Percentiles rank a stretch among this genome's conserved stretches.
phyloP scores from a whole-genome alignment of 2,329 filamentous ascomycete species.

The Monosporascus sp. region DNA sequence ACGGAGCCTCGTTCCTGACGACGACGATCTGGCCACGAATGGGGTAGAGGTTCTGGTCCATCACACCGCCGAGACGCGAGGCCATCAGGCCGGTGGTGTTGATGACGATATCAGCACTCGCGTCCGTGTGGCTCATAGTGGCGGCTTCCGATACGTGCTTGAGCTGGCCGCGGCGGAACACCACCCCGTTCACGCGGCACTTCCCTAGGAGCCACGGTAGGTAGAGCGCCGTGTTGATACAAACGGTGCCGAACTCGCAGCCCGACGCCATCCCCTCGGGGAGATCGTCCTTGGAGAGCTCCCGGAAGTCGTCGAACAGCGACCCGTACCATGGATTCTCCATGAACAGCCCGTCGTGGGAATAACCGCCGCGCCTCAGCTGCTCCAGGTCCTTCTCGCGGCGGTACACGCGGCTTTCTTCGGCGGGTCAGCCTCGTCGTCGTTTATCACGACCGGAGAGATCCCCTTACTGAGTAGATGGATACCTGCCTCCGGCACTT shows the following conservation, averaged over 20 bases:
- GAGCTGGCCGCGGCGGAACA: slow-evolving; percentile 58
- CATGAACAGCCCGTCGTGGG: slow-evolving; percentile 62
- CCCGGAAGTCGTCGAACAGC: slow-evolving; percentile 65
- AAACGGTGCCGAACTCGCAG: slow-evolving; percentile 75
- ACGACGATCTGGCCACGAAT: slow-evolving; percentile 79
- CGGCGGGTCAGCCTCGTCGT: not conserved
- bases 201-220: slow-evolving; percentile 79
- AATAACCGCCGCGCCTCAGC: slow-evolving; percentile 32
- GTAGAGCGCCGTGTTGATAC: slow-evolving; percentile 87
- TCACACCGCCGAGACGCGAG: slow-evolving; percentile 72
- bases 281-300: slow-evolving; percentile 54
- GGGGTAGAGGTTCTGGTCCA: slow-evolving; percentile 68
- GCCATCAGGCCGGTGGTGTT: slow-evolving; percentile 83
- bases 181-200: slow-evolving; percentile 68
- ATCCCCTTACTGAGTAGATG: slow-evolving; percentile 23
- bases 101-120: slow-evolving; percentile 62
- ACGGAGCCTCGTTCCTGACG: slow-evolving; percentile 69
- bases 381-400: slow-evolving; percentile 56
- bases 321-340: slow-evolving; percentile 69
- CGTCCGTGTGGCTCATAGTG: slow-evolving; percentile 50
- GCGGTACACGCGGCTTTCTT: slow-evolving; percentile 45
- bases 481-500: slow-evolving; percentile 30
- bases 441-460: not conserved
- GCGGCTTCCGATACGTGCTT: slow-evolving; percentile 70
- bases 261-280: slow-evolving; percentile 64